Base-by-base conservation (phyloP, 2,329 filamentous ascomycete genomes). In the Paraphaeosphaeria sporulosa region DNA sequence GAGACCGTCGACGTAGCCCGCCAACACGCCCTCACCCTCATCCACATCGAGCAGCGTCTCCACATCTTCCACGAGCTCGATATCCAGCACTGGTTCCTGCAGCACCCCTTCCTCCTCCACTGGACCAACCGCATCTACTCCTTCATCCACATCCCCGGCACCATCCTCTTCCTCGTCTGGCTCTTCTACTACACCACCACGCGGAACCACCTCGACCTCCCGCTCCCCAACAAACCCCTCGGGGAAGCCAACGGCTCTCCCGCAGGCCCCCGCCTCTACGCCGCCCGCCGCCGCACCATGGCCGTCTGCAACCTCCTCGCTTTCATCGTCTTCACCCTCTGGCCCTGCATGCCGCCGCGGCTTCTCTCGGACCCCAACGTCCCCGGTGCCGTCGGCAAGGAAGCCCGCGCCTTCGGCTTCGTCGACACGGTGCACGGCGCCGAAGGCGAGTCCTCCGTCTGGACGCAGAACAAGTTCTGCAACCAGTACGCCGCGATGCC, bases 401-500 rank as follows among this genome's bases (percentile, higher is more conserved):
- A 89, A 69, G 85, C 87, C 1, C 86, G 87, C 71, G 85, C 83
- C 64, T 87, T 81, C 72, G 84, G 84, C 8, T 87, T 87, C 67
- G 80, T 87, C 12, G 85, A 87, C 65, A 88, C 85, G 0, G 85
- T 88, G 15, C 85, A 87, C 71, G 83, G 84, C 12, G 75, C 76
- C 15, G 80, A 81, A 27, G 87, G 87, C 47, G 85, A 87, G 64
- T 87, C 87, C 71, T 90, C 87, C 64, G 87, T 91, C 0, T 91
- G 89, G 89, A 91, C 89, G 0, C 85, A 88, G 51, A 91, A 91
- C 77, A 85, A 83, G 62, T 92, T 91, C 75, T 91, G 89, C 77
- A 92, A 92, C 73, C 89, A 92, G 76, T 91, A 91, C 75, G 89
- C 87, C 84, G 90, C 90, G 8, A 92, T 92, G 90, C 90, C 90